A percentile compares a stretch with the other conserved stretches of the same genome.
phyloP scores from a whole-genome alignment of 495 filamentous ascomycete genomes.

The Aspergillus mulundensis region DNA sequence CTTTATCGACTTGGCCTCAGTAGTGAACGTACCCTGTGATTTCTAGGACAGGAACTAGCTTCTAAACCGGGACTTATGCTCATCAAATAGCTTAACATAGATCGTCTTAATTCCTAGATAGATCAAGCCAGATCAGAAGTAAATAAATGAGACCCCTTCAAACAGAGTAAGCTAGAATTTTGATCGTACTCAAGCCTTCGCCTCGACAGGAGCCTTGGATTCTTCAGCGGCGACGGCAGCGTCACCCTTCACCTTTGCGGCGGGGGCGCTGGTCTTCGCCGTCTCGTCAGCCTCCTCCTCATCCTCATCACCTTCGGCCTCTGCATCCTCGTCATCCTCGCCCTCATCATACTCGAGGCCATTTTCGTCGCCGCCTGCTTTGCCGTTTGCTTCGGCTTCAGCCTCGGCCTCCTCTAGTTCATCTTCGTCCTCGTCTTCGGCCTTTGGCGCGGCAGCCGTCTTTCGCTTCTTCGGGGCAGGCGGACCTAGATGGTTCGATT shows the following conservation, averaged over 20 bases:
- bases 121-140: background rate
- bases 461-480: slow-evolving; percentile 42
- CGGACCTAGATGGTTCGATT: slow-evolving; percentile 22
- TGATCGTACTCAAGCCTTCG: slow-evolving; percentile 1
- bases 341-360: slow-evolving; percentile 26
- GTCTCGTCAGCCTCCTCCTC: slow-evolving; percentile 28
- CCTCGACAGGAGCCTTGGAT: slow-evolving; percentile 13
- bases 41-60: too few relatives aligned
- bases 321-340: slow-evolving; percentile 30
- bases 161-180: background rate
- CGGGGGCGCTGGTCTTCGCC: slow-evolving; percentile 39
- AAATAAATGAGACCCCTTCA: background rate
- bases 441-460: slow-evolving; percentile 25
- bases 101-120: background rate
- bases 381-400: slow-evolving; percentile 29
- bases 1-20: too few relatives aligned
- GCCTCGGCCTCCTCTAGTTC: slow-evolving; percentile 29
- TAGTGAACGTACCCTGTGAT: too few relatives aligned
- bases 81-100: too few relatives aligned
- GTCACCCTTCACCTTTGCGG: slow-evolving; percentile 40
- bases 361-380: slow-evolving; percentile 23
- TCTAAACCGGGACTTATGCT: too few relatives aligned
- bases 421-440: slow-evolving; percentile 30
- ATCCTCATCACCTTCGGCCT: slow-evolving; percentile 34
- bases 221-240: slow-evolving; percentile 40